Evolutionary conservation across 1,139 yeast genomes (phyloP).

Genomic region (Blastobotrys buckinghamii): DNA sequence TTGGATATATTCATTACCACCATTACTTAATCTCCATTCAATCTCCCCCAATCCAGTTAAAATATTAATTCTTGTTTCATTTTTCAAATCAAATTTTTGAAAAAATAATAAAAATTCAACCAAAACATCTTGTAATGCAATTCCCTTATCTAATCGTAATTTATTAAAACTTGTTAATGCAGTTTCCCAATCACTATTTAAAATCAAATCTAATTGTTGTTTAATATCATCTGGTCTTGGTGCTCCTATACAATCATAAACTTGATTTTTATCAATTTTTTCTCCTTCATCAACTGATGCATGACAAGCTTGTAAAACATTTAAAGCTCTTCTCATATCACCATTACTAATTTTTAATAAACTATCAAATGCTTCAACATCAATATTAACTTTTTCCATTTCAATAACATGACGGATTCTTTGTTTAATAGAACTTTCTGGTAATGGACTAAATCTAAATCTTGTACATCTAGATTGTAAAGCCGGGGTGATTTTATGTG

Average conservation of each 20-base stretch:
- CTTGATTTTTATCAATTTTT: conserved; percentile 59
- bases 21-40: conserved; percentile 85
- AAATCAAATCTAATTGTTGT: conserved; percentile 63
- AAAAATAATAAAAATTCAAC: conserved; percentile 69
- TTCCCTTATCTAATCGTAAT: conserved; percentile 66
- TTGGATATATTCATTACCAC: conserved; percentile 89
- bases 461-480: conserved; percentile 94
- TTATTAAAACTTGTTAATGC: conserved; percentile 59
- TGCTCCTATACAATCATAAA: conserved; percentile 93
- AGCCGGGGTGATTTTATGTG: conserved; percentile 94
- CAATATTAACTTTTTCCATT: conserved; percentile 41
- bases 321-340: conserved; percentile 93
- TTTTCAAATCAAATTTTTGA: conserved; percentile 57
- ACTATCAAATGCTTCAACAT: conserved; percentile 50
- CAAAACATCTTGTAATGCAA: conserved; percentile 82
- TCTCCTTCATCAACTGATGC: conserved; percentile 37
- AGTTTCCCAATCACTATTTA: conserved; percentile 86
- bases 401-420: conserved; percentile 60
- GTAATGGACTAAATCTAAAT: conserved; percentile 79
- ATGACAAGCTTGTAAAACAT: conserved; percentile 90
- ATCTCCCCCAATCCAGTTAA: conserved; percentile 73
- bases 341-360: conserved; percentile 71
- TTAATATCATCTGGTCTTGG: conserved; percentile 87
- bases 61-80: conserved; percentile 54
- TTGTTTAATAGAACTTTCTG: conserved; percentile 59